Percentiles rank a stretch among this genome's conserved stretches.
Evolutionary conservation across 352 stramenopile genomes (phyloP).

Genomic region (Peronospora farinosa): DNA sequence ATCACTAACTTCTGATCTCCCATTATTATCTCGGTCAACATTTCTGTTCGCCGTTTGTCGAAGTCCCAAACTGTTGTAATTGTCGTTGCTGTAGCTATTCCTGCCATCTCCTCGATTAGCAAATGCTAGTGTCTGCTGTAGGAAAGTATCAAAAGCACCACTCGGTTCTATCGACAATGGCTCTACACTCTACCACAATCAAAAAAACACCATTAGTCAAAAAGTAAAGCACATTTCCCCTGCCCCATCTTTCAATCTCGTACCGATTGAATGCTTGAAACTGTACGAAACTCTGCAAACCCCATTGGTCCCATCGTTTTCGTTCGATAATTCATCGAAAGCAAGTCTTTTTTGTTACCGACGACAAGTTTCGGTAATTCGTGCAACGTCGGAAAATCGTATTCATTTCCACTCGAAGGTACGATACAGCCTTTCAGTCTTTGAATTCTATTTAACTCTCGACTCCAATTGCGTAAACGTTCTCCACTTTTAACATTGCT

Average conservation of each 20-base stretch:
- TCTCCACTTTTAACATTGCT: constrained; percentile 72
- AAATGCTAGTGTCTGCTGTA: constrained; percentile 58
- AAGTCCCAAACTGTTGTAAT: constrained; percentile 27
- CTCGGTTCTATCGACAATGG: constrained; percentile 45
- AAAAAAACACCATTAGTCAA: background rate
- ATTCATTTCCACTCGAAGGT: constrained; percentile 20
- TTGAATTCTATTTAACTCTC: constrained; percentile 44
- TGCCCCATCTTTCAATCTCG: background rate
- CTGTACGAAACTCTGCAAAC: constrained; percentile 38
- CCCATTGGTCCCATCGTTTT: constrained; percentile 27
- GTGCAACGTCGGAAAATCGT: constrained; percentile 37
- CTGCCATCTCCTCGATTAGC: constrained; percentile 32
- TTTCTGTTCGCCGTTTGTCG: constrained; percentile 44
- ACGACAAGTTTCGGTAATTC: constrained; percentile 69
- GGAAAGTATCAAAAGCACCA: constrained; percentile 49
- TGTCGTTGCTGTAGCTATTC: constrained; percentile 14
- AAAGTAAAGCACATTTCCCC: background rate
- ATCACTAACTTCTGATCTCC: constrained; percentile 7
- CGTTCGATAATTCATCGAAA: constrained; percentile 15
- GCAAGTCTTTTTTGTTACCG: constrained; percentile 72
- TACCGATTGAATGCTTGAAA: constrained; percentile 56
- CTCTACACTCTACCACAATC: constrained; percentile 41
- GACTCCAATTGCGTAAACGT: constrained; percentile 56
- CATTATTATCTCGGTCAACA: constrained; percentile 16
- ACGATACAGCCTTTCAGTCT: constrained; percentile 52